Base-by-base conservation (phyloP, 2,329 filamentous ascomycete genomes). In the Pyrenophora tritici-repentis region DNA sequence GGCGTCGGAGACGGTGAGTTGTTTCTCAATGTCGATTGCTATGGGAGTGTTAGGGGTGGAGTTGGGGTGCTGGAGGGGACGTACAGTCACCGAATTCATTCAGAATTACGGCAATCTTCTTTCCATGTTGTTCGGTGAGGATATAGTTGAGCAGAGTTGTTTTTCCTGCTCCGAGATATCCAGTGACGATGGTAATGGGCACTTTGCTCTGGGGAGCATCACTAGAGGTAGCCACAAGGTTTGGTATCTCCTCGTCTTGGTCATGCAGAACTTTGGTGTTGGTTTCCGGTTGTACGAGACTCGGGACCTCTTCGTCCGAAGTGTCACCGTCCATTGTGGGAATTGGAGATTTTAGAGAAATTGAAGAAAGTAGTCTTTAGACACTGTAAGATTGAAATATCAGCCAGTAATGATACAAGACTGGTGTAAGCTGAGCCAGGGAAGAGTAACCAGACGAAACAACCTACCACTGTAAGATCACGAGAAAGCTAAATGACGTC, bases 81-180 rank as follows among this genome's bases (percentile, higher is more conserved):
- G 9, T 55, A 67, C 65, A 65, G 46, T 73, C 68, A 18, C 70
- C 68, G 40, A 72, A 80, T 72, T 69, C 91, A 74, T 99, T 99
- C 78, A 99, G 84, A 50, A 99, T 97, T 12, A 99, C 94, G 9
- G 94, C 94, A 72, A 99, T 94, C 68, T 91, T 96, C 81, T 97
- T 97, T 73, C 93, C 93, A 81, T 99, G 94, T 55, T 93, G 87
- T 50, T 92, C 91, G 22, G 89, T 96, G 44, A 99, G 79, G 55
- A 99, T 97, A 73, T 97, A 96, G 73, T 99, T 97, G 51, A 99
- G 79, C 24, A 97, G 76, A 0, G 93, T 97, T 0, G 93, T 97
- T 75, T 99, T 99, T 14, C 94, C 94, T 7, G 94, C 91, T 14
- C 94, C 94, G 3, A 99, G 83, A 68, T 99, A 99, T 3, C 94